Evolutionary conservation across 2,329 filamentous ascomycete species (phyloP), one percentile per base, ranked within the genome.

Genomic region (Epicoccum nigrum): DNA sequence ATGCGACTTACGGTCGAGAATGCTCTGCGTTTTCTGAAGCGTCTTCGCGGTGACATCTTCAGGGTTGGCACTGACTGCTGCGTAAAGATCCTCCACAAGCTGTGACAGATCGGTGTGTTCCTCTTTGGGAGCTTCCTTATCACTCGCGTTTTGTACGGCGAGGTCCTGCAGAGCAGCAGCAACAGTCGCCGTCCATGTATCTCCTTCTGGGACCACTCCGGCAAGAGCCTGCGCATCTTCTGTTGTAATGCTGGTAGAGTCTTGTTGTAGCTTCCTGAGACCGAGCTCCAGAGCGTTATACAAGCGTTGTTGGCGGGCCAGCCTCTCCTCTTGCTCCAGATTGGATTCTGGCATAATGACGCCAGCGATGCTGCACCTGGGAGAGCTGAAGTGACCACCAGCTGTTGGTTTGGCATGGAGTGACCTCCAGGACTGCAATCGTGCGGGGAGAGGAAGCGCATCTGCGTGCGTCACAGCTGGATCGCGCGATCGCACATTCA

Each of bases 221-320:
- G 60, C 61, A 27, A 72, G 59, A 25, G 60, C 56, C 17, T 60
- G 67, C 55, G 63, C 65, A 45, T 72, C 70, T 25, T 68, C 67
- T 11, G 60, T 50, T 13, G 64, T 71, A 54, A 72, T 64, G 54
- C 54, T 62, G 35, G 51, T 48, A 8, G 68, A 60, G 13, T 68
- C 49, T 3, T 54, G 55, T 21, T 57, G 48, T 30, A 71, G 50
- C 58, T 71, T 70, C 13, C 58, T 31, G 23, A 54, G 45, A 7
- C 48, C 43, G 40, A 45, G 39, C 31, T 48, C 45, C 51, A 54
- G 44, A 40, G 30, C 44, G 25, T 35, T 41, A 28, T 45, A 44
- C 45, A 54, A 25, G 21, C 32, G 41, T 11, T 25, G 40, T 30
- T 54, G 44, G 34, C 45, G 51, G 25, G 30, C 37, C 19, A 48